Base-by-base conservation (phyloP, 768 basidiomycete species). In the Tylopilus subfusipes region DNA sequence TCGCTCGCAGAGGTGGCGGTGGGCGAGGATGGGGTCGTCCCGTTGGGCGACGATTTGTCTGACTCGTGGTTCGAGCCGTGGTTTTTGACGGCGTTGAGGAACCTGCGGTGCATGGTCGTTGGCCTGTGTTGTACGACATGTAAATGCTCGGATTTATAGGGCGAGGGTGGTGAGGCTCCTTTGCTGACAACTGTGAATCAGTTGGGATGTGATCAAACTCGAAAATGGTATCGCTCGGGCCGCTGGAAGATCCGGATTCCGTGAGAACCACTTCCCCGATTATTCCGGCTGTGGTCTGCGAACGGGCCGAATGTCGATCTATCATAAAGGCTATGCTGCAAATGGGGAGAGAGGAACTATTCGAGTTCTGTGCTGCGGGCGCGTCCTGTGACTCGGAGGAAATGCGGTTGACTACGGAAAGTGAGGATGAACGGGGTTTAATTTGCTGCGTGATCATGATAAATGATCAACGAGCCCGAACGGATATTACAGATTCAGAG, bases 261-360 rank as follows among this genome's bases (percentile, higher is more conserved):
- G 9, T 18, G 14, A 60, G 48, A 5, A 46, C 33, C 18, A 60
- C 33, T 42, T 52, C 48, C 25, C 50, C 58, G 25, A 7, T 7
- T 27, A 7, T 7, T 27, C 25, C 25, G 25, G 25, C 3, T 7
- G 25, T 27, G 25, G 25, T 27, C 25, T 27, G 25, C 25, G 25
- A 27, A 4, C 25, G 25, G 7, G 25, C 25, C 7, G 45, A 56
- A 7, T 24, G 18, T 16, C 2, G 36, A 40, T 47, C 39, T 1
- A 19, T 44, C 22, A 42, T 42, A 31, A 58, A 57, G 21, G 34
- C 48, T 22, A 49, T 39, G 12, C 47, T 24, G 36, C 48, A 58
- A 5, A 53, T 27, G 8, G 50, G 46, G 4, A 58, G 49, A 3
- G 49, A 50, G 13, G 31, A 18, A 11, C 31, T 21, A n/a, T n/a